Base-by-base conservation (phyloP, 176 grass and related monocot species). In the Cymbopogon citratus region DNA sequence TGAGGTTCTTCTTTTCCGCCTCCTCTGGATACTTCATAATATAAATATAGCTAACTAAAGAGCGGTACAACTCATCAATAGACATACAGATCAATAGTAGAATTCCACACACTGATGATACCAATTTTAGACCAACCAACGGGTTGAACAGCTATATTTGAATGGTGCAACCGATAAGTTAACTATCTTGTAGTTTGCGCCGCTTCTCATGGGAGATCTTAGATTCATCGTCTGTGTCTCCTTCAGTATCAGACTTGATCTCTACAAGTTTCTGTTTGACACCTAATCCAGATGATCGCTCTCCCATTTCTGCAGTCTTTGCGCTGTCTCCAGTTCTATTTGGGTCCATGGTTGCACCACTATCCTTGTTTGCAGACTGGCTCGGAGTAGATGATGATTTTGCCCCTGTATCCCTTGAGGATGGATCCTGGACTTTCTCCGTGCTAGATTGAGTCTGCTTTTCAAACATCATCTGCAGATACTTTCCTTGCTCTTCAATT, bases 401-500 rank as follows among this genome's bases (percentile, higher is more conserved):
- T 56, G 71, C 65, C 45, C 66, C 5, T 66, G 85, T 24, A 75
- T 85, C 82, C 56, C 40, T 41, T 7, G 63, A 72, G 14, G 85
- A 85, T 85, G 83, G 75, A 76, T 74, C 78, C 69, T 76, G 79
- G 36, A 83, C 34, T 38, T 66, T 79, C 39, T 64, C 62, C 4
- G 31, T 83, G 24, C 26, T 86, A 6, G 94, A 87, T 71, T 88
- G 90, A 52, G 83, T 88, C 83, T 91, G 94, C 72, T 97, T 94
- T 91, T 97, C 94, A 56, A 97, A 86, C 85, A 97, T 92, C 85
- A 87, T 90, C 85, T 91, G 91, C 28, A 97, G 83, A 83, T 90
- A 92, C 80, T 85, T 97, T 29, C 89, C 94, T 86, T 97, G 94
- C 66, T 92, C 85, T 81, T 97, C 94, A 63, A 97, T 97, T 71